A percentile compares a stretch with the other conserved stretches of the same genome.
These are phyloP conservation scores for Porogramme epimiltina DNA, from an alignment of 1,284 basidiomycete species.

Conservation along the genomic window DNA sequence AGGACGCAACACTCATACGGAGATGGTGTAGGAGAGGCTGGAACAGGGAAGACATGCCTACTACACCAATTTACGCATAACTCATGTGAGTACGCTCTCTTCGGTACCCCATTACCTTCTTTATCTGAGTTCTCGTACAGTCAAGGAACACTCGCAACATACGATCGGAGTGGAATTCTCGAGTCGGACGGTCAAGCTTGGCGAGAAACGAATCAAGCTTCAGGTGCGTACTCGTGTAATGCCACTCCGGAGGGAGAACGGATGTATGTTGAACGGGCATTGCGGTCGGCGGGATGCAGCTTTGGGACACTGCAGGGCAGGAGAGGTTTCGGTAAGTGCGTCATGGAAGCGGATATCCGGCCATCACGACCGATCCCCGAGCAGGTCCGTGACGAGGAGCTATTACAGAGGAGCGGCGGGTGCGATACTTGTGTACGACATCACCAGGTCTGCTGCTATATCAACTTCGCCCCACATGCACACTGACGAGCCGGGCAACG, in stretches of 20 bases:
- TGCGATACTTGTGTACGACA: conserved; percentile 95
- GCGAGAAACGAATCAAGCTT: conserved; percentile 92
- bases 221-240: conserved; percentile 58
- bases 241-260: background rate
- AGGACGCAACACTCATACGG: background rate
- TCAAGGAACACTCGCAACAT: conserved; percentile 96
- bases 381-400: conserved; percentile 92
- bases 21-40: conserved; percentile 78
- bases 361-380: conserved; percentile 5
- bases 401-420: conserved; percentile 97
- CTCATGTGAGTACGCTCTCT: conserved; percentile 64
- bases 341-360: background rate
- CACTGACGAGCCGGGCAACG: conserved; percentile 5
- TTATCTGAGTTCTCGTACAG: conserved; percentile 42
- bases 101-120: conserved; percentile 6
- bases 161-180: conserved; percentile 98
- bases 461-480: background rate
- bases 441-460: conserved; percentile 75
- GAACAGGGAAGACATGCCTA: conserved; percentile 95
- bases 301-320: conserved; percentile 98
- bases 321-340: conserved; percentile 82
- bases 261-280: conserved; percentile 1
- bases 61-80: conserved; percentile 96
- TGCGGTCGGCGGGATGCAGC: conserved; percentile 43
- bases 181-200: conserved; percentile 84